phyloP scores from a whole-genome alignment of 2,329 filamentous ascomycete genomes.

The Phialemonium atrogriseum region DNA sequence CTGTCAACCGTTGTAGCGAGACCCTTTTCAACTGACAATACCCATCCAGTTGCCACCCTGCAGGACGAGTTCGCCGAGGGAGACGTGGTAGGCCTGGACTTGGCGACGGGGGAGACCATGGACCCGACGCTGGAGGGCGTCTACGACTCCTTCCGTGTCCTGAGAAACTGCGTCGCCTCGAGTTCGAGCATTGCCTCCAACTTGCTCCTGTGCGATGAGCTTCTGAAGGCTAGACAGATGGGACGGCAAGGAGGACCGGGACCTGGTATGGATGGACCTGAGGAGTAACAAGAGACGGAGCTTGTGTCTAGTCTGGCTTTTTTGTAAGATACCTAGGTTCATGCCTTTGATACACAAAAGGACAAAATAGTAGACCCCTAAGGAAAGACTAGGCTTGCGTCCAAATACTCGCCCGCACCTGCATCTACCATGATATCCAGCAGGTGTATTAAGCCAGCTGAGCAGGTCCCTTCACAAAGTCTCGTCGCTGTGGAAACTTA shows the following conservation, averaged over 20 bases:
- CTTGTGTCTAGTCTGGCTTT: conserved; percentile 12
- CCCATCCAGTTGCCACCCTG: conserved; percentile 63
- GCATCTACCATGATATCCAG: too few species aligned
- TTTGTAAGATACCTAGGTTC: conserved; percentile 28
- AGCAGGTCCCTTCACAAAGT: too few species aligned
- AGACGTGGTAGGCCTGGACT: conserved; percentile 76
- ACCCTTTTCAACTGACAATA: conserved; percentile 4
- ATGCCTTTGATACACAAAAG: conserved; percentile 11
- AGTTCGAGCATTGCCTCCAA: conserved; percentile 94
- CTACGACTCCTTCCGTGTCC: conserved; percentile 90
- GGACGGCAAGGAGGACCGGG: conserved; percentile 54
- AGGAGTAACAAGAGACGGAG: too few species aligned
- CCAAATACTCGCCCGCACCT: too few species aligned
- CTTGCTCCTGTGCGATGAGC: conserved; percentile 88
- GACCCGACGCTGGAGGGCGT: conserved; percentile 88
- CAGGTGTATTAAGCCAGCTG: too few species aligned
- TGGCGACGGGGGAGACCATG: conserved; percentile 86
- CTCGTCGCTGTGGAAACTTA: too few species aligned
- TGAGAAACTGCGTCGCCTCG: conserved; percentile 89
- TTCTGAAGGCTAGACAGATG: conserved; percentile 98
- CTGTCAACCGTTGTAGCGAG: not conserved
- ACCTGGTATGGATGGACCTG: conserved; percentile 55
- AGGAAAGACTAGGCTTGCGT: too few species aligned
- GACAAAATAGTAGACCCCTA: too few species aligned
- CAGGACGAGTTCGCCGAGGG: conserved; percentile 82